Evolutionary conservation across 768 basidiomycete genomes (phyloP).

Genomic region (Mycena epipterygia): DNA sequence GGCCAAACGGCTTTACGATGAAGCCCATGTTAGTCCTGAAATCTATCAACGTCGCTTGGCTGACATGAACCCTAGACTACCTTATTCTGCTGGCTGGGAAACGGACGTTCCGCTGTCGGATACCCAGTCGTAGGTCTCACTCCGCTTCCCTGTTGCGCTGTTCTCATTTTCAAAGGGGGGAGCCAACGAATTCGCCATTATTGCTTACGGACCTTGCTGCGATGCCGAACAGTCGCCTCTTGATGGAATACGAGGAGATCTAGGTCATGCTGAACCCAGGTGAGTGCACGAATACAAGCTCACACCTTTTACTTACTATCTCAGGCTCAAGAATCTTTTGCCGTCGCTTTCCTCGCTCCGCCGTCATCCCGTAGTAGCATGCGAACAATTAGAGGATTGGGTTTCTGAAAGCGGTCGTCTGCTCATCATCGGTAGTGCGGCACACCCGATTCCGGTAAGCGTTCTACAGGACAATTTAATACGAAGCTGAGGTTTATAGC

Average conservation of each 20-base stretch:
- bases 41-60: not conserved
- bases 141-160: not conserved
- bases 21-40: not conserved
- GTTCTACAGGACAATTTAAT: not conserved
- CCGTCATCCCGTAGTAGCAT: not conserved
- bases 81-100: constrained; percentile 7
- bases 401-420: not conserved
- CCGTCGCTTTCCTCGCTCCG: not conserved
- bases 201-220: not conserved
- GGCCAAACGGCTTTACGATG: not conserved
- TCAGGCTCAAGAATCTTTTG: not conserved
- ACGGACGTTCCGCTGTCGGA: not conserved
- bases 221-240: not conserved
- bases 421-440: not conserved
- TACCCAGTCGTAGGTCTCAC: not conserved
- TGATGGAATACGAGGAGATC: not conserved
- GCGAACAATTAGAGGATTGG: constrained; percentile 3
- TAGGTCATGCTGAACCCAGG: constrained; percentile 5
- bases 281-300: not conserved
- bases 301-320: not conserved
- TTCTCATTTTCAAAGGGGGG: not conserved
- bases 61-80: not conserved
- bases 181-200: not conserved
- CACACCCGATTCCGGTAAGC: constrained; percentile 17
- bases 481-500: constrained; percentile 45